Base-by-base conservation (phyloP, 192 early-diverging fungal species). In the Entomortierella lignicola region DNA sequence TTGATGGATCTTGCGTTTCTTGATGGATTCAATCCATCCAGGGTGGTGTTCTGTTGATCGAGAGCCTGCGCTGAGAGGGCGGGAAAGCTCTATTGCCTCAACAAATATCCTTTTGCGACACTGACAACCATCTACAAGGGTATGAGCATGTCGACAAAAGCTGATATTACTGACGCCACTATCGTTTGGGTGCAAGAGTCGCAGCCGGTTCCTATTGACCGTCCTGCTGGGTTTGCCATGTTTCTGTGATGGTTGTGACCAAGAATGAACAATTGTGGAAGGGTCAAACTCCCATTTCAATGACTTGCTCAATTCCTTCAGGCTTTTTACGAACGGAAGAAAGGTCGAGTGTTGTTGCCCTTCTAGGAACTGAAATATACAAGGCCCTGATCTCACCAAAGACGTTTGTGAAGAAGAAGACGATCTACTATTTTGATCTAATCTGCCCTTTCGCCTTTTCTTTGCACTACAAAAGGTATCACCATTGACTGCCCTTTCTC, bases 1-100 rank as follows among this genome's bases (percentile, higher is more conserved):
- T 37, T 79, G 75, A 39, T 79, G 75, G 11, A 79, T 55, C 32
- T 79, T 79, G 37, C 75, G 67, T 34, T 63, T 68, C 52, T 79
- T 79, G 51, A 79, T 59, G 0, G 75, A 79, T 42, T 79, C 68
- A 10, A 79, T 41, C 75, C 75, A 79, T 15, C 48, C 68, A n/a
- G 75, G 67, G 52, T 69, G 52, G 37, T 69, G 47, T 6, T 58
- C 68, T 6, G 37, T 23, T 15, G 41, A 23, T 18, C 21, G 26
- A 3, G 61, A 32, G 10, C 27, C 34, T 15, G 31, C 30, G 17
- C 54, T 56, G 20, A 79, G 18, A 10, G 75, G 75, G 0, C 68
- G 47, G 8, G 56, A 47, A 17, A 79, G 25, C 20, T 69, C 67
- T 43, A 79, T 70, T 1, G 75, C 75, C 2, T 64, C 68, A 1